A percentile compares a stretch with the other conserved stretches of the same genome.
phyloP scores from a whole-genome alignment of 768 basidiomycete genomes.

The Tephrocybe sp. region DNA sequence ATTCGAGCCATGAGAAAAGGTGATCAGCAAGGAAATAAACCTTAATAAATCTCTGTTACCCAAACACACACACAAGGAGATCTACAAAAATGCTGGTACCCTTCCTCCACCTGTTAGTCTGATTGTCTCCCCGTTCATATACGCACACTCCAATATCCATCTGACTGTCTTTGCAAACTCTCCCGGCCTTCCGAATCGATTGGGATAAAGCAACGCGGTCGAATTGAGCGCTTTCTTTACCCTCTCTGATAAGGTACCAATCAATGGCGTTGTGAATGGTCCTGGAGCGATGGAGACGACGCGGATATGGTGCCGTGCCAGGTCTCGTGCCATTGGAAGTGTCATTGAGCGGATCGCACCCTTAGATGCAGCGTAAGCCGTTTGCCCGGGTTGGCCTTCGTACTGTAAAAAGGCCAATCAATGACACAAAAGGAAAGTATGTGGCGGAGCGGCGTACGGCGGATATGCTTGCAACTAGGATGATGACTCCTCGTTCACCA shows the following conservation, averaged over 20 bases:
- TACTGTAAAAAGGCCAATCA: conserved; percentile 31
- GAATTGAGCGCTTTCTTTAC: conserved; percentile 33
- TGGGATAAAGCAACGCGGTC: conserved; percentile 41
- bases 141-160: conserved; percentile 49
- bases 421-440: neutral
- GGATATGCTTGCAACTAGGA: conserved; percentile 54
- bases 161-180: conserved; percentile 52
- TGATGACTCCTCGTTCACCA: conserved; percentile 57
- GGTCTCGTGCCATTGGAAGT: conserved; percentile 59
- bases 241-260: conserved; percentile 33
- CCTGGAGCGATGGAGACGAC: conserved; percentile 58
- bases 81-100: conserved; percentile 35
- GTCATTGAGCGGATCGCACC: conserved; percentile 57
- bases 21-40: no score
- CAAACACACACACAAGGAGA: no score
- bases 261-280: conserved; percentile 48
- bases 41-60: no score
- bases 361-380: conserved; percentile 55
- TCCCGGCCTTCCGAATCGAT: conserved; percentile 42
- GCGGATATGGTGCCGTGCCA: conserved; percentile 48
- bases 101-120: conserved; percentile 44
- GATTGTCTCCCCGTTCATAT: conserved; percentile 54
- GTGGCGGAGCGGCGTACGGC: conserved; percentile 36
- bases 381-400: conserved; percentile 56
- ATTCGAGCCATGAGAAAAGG: no score